phyloP scores from a whole-genome alignment of 768 basidiomycete species.

The Tephrocybe sp. region DNA sequence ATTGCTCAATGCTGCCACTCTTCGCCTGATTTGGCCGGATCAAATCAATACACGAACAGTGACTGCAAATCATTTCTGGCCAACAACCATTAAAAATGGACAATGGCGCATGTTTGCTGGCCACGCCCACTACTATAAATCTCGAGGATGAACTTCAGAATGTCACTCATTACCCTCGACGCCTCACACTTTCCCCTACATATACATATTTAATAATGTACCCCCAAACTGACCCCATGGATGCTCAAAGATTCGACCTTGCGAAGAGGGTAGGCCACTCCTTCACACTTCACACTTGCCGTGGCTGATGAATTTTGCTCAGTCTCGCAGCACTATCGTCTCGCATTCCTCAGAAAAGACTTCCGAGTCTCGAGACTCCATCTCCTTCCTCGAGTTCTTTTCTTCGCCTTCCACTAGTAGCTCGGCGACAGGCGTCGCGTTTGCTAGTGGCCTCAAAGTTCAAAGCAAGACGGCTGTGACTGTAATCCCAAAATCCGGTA shows the following conservation, averaged over 20 bases:
- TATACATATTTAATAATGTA: slow-evolving; percentile 6
- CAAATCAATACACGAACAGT: slow-evolving; percentile 8
- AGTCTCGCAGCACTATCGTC: slow-evolving; percentile 1
- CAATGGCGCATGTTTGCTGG: slow-evolving; percentile 11
- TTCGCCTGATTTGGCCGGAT: not conserved
- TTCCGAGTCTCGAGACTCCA: not conserved
- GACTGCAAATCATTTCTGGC: not conserved
- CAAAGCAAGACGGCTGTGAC: not conserved
- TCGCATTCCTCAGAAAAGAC: not conserved
- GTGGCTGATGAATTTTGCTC: not conserved
- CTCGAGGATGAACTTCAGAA: not conserved
- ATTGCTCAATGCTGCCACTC: not conserved
- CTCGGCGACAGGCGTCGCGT: not conserved
- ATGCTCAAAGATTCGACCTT: slow-evolving; percentile 29
- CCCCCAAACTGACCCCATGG: slow-evolving; percentile 23
- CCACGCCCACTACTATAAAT: slow-evolving; percentile 17
- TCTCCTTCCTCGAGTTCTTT: not conserved
- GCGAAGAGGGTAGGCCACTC: slow-evolving; percentile 20
- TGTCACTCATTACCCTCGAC: too few relatives aligned
- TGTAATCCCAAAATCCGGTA: not conserved
- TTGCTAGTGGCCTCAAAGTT: not conserved
- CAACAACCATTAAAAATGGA: slow-evolving; percentile 10
- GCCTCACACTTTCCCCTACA: slow-evolving; percentile 2
- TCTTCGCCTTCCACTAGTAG: not conserved
- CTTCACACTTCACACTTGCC: not conserved